phyloP scores from a whole-genome alignment of 106 monocot species.

The Gastrodia elata region DNA sequence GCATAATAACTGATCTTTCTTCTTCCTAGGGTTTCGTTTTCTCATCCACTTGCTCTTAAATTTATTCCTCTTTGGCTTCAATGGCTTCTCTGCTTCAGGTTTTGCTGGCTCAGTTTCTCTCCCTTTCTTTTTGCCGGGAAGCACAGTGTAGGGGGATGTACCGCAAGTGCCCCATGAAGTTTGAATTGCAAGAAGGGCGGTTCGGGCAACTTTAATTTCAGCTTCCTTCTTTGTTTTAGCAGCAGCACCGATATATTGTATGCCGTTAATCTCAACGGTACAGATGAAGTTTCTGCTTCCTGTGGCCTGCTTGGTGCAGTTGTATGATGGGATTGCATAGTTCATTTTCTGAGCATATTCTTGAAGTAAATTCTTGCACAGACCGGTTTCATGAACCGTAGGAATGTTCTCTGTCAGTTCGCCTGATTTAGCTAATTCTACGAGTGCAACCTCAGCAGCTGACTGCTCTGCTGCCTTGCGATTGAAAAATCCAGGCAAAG shows the following conservation, averaged over 20 bases:
- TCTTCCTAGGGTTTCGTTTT: not conserved
- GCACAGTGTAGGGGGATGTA: slow-evolving; percentile 2
- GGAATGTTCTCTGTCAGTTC: slow-evolving; percentile 36
- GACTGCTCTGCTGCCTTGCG: slow-evolving; percentile 90
- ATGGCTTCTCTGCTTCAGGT: not conserved
- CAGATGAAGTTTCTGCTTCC: slow-evolving; percentile 32
- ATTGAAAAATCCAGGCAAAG: slow-evolving; percentile 79
- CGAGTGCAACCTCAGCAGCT: slow-evolving; percentile 82
- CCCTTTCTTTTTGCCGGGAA: slow-evolving; percentile 6
- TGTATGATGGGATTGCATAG: slow-evolving; percentile 83
- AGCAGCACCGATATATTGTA: slow-evolving; percentile 83
- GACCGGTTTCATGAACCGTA: slow-evolving; percentile 30
- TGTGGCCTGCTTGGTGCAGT: slow-evolving; percentile 35
- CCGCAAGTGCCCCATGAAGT: not conserved
- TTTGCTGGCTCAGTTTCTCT: not conserved
- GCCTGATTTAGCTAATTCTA: slow-evolving; percentile 58
- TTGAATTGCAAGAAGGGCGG: slow-evolving; percentile 85
- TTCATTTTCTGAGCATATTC: slow-evolving; percentile 99
- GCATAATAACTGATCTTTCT: not conserved
- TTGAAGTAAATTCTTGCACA: slow-evolving; percentile 95
- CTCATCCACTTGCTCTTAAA: slow-evolving; percentile 5
- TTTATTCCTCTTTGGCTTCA: slow-evolving; percentile 5
- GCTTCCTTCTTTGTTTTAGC: slow-evolving; percentile 93
- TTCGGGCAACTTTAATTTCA: slow-evolving; percentile 92
- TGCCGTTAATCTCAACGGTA: slow-evolving; percentile 77